Conservation (phyloP, 768 basidiomycete genomes). For the Sporobolomyces pararoseus region DNA sequence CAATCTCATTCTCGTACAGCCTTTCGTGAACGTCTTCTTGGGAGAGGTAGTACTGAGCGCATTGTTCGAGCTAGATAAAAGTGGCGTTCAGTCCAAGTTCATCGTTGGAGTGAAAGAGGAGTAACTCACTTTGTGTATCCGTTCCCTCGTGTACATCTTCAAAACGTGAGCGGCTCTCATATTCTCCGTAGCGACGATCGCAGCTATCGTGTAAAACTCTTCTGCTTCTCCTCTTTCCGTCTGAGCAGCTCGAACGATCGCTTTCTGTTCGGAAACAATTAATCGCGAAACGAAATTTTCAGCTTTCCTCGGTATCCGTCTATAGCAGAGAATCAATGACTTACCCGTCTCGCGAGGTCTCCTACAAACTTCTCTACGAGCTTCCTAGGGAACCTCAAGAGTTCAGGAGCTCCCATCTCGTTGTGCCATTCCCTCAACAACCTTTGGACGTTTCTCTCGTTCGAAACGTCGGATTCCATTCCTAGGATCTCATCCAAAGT, state of each 20-base stretch:
- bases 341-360: conserved; percentile 32
- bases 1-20: conserved; percentile 29
- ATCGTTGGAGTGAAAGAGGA: too few species aligned
- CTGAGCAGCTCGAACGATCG: conserved; percentile 21
- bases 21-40: conserved; percentile 17
- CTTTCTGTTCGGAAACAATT: conserved; percentile 35
- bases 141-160: conserved; percentile 33
- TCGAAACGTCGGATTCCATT: neutral
- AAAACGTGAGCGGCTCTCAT: conserved; percentile 37
- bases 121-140: conserved; percentile 33
- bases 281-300: neutral
- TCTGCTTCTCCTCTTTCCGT: conserved; percentile 21
- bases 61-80: conserved; percentile 31
- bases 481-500: conserved; percentile 32
- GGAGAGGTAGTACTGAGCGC: conserved; percentile 32
- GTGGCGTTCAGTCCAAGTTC: too few species aligned
- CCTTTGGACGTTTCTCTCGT: conserved; percentile 37
- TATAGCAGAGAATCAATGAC: neutral
- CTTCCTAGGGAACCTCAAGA: conserved; percentile 28
- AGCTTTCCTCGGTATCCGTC: rapidly evolving
- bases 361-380: conserved; percentile 36
- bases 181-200: conserved; percentile 34
- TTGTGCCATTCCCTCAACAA: conserved; percentile 41
- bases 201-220: conserved; percentile 20
- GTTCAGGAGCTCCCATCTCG: conserved; percentile 42